Conservation (phyloP, 106 monocot species). For the Acorus gramineus region DNA sequence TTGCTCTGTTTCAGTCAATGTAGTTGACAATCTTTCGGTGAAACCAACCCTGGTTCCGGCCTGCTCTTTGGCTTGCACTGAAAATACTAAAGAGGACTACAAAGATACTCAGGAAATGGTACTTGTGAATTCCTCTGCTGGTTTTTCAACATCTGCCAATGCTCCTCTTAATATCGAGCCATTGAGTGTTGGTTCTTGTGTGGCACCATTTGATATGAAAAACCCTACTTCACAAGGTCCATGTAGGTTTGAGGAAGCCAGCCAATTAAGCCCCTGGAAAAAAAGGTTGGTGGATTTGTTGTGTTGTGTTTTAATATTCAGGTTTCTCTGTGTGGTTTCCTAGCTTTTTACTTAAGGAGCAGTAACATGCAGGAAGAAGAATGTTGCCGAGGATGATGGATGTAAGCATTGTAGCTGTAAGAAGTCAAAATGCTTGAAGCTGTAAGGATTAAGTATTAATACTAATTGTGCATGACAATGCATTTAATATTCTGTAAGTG, state of each 20-base stretch:
- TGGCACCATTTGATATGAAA: constrained; percentile 30
- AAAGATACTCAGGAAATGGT: constrained; percentile 9
- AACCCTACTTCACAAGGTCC: constrained; percentile 4
- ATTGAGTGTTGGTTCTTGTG: constrained; percentile 13
- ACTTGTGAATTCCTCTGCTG: constrained; percentile 11
- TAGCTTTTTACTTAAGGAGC: constrained; percentile 4
- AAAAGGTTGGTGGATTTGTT: constrained; percentile 27
- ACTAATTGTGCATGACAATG: constrained; percentile 3
- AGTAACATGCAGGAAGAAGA: constrained; percentile 31
- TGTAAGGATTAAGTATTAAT: constrained; percentile 26
- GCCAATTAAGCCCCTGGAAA: constrained; percentile 35
- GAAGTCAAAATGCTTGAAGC: constrained; percentile 61
- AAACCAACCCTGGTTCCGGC: constrained; percentile 14
- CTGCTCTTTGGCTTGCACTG: constrained; percentile 3
- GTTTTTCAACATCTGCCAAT: not conserved
- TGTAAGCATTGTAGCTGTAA: constrained; percentile 57
- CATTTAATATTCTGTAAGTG: not conserved
- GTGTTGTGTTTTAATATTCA: not conserved
- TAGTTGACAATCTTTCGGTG: not conserved
- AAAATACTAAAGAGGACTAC: constrained; percentile 7
- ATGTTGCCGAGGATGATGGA: constrained; percentile 28
- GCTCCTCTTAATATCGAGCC: constrained; percentile 8
- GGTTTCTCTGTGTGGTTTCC: not conserved
- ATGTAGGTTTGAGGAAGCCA: constrained; percentile 17
- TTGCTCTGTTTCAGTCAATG: not conserved